These are phyloP conservation scores for Grifola frondosa DNA, from an alignment of 1,284 basidiomycete species.

Conservation along the genomic window DNA sequence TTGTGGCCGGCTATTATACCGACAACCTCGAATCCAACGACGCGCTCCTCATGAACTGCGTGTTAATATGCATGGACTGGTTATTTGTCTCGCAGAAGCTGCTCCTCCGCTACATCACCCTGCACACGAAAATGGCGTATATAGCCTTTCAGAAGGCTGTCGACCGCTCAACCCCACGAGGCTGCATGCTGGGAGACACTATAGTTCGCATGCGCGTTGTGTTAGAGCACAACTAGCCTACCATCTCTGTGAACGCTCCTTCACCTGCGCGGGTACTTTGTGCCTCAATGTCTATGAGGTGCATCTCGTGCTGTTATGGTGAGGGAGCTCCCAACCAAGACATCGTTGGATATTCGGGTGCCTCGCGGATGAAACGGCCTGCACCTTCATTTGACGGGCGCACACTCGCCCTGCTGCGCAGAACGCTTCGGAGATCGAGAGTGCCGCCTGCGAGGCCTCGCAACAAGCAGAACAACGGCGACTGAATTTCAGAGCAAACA, in stretches of 20 bases:
- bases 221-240: slow-evolving; percentile 65
- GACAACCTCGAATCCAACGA: slow-evolving; percentile 38
- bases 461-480: slow-evolving; percentile 57
- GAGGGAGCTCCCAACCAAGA: no score
- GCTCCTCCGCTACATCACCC: slow-evolving; percentile 55
- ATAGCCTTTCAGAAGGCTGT: slow-evolving; percentile 53
- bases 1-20: slow-evolving; percentile 52
- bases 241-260: slow-evolving; percentile 51
- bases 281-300: slow-evolving; percentile 62
- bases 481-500: slow-evolving; percentile 54
- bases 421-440: slow-evolving; percentile 58
- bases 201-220: slow-evolving; percentile 54
- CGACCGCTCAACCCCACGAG: slow-evolving; percentile 44
- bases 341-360: slow-evolving; percentile 16
- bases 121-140: slow-evolving; percentile 52
- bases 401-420: no score
- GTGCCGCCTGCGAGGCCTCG: slow-evolving; percentile 45
- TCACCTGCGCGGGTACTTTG: slow-evolving; percentile 55
- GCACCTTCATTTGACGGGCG: no score
- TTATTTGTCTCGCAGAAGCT: slow-evolving; percentile 58
- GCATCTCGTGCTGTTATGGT: slow-evolving; percentile 51
- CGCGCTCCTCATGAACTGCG: slow-evolving; percentile 47
- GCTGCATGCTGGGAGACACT: slow-evolving; percentile 48
- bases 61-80: slow-evolving; percentile 67
- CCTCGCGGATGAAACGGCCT: slow-evolving; percentile 43